These are phyloP conservation scores for Aspergillus sp. DNA, from an alignment of 2,329 filamentous ascomycete genomes.

Conservation along the genomic window DNA sequence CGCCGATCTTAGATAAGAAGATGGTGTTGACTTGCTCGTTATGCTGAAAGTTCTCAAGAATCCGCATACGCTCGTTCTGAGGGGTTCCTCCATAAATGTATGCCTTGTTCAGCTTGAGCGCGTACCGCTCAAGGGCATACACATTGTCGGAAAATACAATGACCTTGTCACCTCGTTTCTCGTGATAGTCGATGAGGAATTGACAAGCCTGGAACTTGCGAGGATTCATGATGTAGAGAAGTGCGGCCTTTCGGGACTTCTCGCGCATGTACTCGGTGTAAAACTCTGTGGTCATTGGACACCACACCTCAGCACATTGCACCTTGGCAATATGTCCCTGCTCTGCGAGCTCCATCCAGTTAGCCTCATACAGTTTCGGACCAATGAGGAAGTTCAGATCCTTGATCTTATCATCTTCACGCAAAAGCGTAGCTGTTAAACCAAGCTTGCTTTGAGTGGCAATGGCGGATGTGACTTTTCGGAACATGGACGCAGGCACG, in stretches of 20 bases:
- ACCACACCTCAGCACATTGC: conserved; percentile 98
- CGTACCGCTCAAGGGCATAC: conserved; percentile 84
- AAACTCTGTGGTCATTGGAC: conserved; percentile 97
- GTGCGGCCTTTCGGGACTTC: conserved; percentile 63
- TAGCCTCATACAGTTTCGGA: conserved; percentile 95
- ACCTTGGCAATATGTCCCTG: conserved; percentile 96
- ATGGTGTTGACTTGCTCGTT: conserved; percentile 88
- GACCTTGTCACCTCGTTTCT: conserved; percentile 91
- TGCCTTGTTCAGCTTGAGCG: conserved; percentile 77
- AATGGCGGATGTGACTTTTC: conserved; percentile 88
- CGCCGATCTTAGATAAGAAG: conserved; percentile 95
- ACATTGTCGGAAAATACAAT: conserved; percentile 99
- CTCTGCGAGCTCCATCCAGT: conserved; percentile 98
- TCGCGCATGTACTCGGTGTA: conserved; percentile 87
- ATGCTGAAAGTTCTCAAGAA: conserved; percentile 93
- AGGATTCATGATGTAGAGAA: conserved; percentile 96
- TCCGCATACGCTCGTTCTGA: conserved; percentile 79
- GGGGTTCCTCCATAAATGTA: conserved; percentile 90
- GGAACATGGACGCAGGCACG: conserved; percentile 93
- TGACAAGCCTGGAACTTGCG: conserved; percentile 96
- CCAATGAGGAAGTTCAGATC: conserved; percentile 97
- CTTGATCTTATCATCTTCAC: conserved; percentile 97
- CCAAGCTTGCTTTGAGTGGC: conserved; percentile 95
- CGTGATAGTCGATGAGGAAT: conserved; percentile 97
- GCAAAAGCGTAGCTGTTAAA: conserved; percentile 85